Percentiles rank a stretch among this genome's conserved stretches.
Evolutionary conservation across 177 flowering plant species (phyloP).

Genomic region (Telopea speciosissima): DNA sequence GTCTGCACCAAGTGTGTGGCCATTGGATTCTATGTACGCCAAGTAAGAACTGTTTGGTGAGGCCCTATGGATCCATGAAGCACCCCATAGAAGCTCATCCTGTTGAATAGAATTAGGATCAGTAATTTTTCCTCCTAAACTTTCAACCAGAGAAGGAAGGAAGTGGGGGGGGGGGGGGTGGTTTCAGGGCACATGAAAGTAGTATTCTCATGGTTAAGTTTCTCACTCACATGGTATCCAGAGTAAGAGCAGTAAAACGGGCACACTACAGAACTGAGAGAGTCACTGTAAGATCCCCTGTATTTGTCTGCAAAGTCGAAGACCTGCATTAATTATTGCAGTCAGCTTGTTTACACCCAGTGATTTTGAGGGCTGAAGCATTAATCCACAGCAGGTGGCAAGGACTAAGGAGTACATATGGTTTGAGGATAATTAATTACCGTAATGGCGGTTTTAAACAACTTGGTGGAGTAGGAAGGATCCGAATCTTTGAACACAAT

Average conservation of each 20-base stretch:
- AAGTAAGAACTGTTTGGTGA: conserved; percentile 48
- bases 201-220: too few species aligned
- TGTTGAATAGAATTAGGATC: conserved; percentile 16
- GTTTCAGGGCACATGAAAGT: too few species aligned
- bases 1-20: conserved; percentile 71
- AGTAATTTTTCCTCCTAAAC: background rate
- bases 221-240: conserved; percentile 66
- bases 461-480: conserved; percentile 56
- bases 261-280: conserved; percentile 68
- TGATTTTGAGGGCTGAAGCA: background rate
- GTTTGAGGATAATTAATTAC: conserved; percentile 24
- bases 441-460: conserved; percentile 54
- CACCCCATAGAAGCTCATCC: conserved; percentile 98
- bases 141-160: too few species aligned
- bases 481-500: conserved; percentile 69
- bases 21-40: conserved; percentile 71
- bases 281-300: conserved; percentile 76
- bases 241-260: conserved; percentile 97
- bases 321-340: conserved; percentile 36
- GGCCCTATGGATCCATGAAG: conserved; percentile 88
- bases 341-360: background rate
- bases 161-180: too few species aligned
- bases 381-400: background rate
- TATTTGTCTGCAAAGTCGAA: conserved; percentile 73
- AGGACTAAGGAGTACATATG: background rate